A percentile compares a stretch with the other conserved stretches of the same genome.
Conservation (phyloP, 352 stramenopile genomes). For the Phytophthora sp. region DNA sequence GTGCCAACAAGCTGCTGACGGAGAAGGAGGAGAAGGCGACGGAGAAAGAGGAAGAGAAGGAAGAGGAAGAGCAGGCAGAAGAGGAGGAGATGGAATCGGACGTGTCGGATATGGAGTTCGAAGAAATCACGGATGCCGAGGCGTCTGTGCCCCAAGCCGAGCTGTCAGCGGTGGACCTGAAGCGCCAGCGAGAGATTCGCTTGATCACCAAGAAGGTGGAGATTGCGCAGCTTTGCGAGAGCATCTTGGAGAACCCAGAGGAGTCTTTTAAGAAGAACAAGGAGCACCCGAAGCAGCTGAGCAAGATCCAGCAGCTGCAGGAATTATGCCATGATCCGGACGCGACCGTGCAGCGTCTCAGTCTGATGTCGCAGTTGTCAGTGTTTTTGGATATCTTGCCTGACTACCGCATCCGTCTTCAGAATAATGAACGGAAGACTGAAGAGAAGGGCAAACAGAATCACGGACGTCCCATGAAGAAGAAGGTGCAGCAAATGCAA, state of each 20-base stretch:
- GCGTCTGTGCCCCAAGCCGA: conserved; percentile 14
- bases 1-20: conserved; percentile 69
- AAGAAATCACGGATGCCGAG: conserved; percentile 57
- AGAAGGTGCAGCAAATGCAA: conserved; percentile 89
- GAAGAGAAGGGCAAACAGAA: conserved; percentile 87
- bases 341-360: conserved; percentile 82
- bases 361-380: conserved; percentile 92
- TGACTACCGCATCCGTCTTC: conserved; percentile 93
- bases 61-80: conserved; percentile 47
- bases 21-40: conserved; percentile 46
- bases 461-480: conserved; percentile 82
- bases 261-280: conserved; percentile 89
- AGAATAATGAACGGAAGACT: conserved; percentile 73
- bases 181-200: conserved; percentile 68
- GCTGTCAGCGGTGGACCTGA: conserved; percentile 62
- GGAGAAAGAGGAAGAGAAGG: conserved; percentile 44
- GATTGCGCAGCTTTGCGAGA: conserved; percentile 90
- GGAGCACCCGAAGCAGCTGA: conserved; percentile 77
- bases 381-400: conserved; percentile 97
- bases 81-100: conserved; percentile 64
- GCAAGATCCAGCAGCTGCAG: conserved; percentile 84
- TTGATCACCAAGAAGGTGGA: conserved; percentile 87
- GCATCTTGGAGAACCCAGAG: conserved; percentile 87
- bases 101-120: conserved; percentile 85
- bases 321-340: conserved; percentile 75